Evolutionary conservation across 805 yeast species (phyloP).

Genomic region (Pichia pseudocactophila): DNA sequence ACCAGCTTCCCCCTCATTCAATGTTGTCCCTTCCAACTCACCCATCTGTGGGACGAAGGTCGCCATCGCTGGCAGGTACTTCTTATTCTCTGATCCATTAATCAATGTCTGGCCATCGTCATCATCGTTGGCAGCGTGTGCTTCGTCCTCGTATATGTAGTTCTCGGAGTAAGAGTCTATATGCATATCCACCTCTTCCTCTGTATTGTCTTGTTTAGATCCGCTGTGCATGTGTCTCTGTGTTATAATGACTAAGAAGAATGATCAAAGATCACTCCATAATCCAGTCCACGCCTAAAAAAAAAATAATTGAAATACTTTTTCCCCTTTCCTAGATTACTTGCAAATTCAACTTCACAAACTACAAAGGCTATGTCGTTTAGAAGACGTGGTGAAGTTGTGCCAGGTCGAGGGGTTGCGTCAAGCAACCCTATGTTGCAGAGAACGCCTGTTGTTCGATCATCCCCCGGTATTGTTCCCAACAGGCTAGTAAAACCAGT

Average conservation of each 20-base stretch:
- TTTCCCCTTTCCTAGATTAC: not conserved
- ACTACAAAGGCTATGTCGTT: conserved; percentile 39
- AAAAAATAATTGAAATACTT: not conserved
- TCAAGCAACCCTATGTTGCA: conserved; percentile 7
- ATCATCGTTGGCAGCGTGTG: too few relatives aligned
- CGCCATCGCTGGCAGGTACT: conserved; percentile 13
- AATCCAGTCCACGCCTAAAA: not conserved
- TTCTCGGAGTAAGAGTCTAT: conserved; percentile 6
- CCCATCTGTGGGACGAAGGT: conserved; percentile 16
- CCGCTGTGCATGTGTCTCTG: not conserved
- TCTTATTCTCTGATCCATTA: not conserved
- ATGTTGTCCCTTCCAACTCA: conserved; percentile 24
- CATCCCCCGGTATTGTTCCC: not conserved
- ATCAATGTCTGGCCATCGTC: not conserved
- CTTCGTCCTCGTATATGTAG: not conserved
- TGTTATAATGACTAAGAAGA: too few relatives aligned
- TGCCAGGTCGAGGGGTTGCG: conserved; percentile 14
- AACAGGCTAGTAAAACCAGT: not conserved
- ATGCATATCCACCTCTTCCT: not conserved
- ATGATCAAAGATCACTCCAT: not conserved
- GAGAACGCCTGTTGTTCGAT: conserved; percentile 5
- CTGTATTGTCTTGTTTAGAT: not conserved
- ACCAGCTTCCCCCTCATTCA: conserved; percentile 18
- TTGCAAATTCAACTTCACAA: not conserved
- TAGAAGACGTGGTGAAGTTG: conserved; percentile 47